Conservation (phyloP, 768 basidiomycete genomes). For the Rhodotorula toruloides region DNA sequence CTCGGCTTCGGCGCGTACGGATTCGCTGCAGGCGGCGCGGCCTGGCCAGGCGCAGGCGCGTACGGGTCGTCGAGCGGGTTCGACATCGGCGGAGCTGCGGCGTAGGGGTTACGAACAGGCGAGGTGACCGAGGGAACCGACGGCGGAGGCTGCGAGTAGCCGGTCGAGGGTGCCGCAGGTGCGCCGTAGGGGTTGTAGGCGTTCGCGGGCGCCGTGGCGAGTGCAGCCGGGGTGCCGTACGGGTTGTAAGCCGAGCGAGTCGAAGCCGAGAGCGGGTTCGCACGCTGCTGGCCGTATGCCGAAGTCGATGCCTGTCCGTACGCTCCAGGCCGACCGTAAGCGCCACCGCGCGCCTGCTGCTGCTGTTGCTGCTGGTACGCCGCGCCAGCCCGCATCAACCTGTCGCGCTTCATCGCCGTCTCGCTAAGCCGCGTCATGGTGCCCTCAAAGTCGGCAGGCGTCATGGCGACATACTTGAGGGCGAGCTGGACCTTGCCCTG, state of each 20-base stretch:
- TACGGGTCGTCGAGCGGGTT: slow-evolving; percentile 43
- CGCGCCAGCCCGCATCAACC: slow-evolving; percentile 47
- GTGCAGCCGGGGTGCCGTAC: slow-evolving; percentile 23
- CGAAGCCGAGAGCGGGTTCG: slow-evolving; percentile 9
- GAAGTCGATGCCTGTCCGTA: background rate
- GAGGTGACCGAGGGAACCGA: background rate
- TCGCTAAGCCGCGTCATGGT: slow-evolving; percentile 39
- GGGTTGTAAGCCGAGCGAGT: slow-evolving; percentile 34
- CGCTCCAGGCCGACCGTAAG: background rate
- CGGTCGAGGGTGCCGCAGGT: slow-evolving; percentile 6
- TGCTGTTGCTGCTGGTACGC: slow-evolving; percentile 34
- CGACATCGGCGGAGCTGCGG: slow-evolving; percentile 19
- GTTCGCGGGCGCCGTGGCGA: slow-evolving; percentile 47
- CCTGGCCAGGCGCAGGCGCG: slow-evolving; percentile 19
- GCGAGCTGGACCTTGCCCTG: slow-evolving; percentile 87
- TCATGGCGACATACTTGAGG: slow-evolving; percentile 68
- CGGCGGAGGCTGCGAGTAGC: background rate
- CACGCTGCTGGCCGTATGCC: slow-evolving; percentile 6
- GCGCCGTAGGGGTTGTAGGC: slow-evolving; percentile 15
- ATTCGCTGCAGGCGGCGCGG: background rate
- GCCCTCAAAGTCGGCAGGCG: slow-evolving; percentile 71
- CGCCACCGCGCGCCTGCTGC: background rate
- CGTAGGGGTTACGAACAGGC: slow-evolving; percentile 40
- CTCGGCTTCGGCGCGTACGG: slow-evolving; percentile 11
- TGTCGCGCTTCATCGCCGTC: slow-evolving; percentile 52